Conservation (phyloP, 495 filamentous ascomycete species). For the Talaromyces ruber region DNA sequence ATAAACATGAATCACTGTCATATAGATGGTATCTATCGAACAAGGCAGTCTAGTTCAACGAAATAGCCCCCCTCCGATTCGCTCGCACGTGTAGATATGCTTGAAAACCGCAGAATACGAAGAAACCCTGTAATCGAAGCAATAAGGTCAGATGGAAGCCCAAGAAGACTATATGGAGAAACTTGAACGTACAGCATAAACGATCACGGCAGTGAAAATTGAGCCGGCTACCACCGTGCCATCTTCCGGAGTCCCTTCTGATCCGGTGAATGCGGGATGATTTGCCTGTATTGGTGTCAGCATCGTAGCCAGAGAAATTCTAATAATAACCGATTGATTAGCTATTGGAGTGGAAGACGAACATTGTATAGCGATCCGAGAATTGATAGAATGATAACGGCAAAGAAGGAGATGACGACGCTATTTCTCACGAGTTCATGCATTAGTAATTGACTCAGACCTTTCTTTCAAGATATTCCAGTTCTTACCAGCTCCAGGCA, state of each 20-base stretch:
- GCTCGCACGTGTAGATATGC: slow-evolving; percentile 71
- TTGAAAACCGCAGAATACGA: slow-evolving; percentile 83
- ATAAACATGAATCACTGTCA: neutral
- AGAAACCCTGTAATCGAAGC: slow-evolving; percentile 54
- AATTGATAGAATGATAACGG: slow-evolving; percentile 77
- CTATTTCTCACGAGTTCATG: slow-evolving; percentile 30
- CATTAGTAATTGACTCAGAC: neutral
- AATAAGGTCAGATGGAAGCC: neutral
- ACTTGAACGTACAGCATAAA: slow-evolving; percentile 64
- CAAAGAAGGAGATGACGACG: slow-evolving; percentile 80
- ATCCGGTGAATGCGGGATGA: slow-evolving; percentile 74
- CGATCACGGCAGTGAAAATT: slow-evolving; percentile 73
- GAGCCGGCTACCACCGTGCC: slow-evolving; percentile 70
- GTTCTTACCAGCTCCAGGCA: slow-evolving; percentile 79
- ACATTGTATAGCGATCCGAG: slow-evolving; percentile 73
- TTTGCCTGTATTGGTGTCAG: slow-evolving; percentile 36
- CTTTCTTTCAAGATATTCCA: neutral
- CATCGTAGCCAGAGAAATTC: neutral
- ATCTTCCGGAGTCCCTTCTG: slow-evolving; percentile 62
- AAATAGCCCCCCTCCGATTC: slow-evolving; percentile 73
- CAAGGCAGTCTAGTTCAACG: slow-evolving; percentile 41
- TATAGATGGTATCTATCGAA: neutral
- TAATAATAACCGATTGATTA: no score
- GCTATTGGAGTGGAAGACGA: slow-evolving; percentile 15
- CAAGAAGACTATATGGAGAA: neutral